phyloP scores from a whole-genome alignment of 768 basidiomycete species.

The Leccinellum rugosiceps region DNA sequence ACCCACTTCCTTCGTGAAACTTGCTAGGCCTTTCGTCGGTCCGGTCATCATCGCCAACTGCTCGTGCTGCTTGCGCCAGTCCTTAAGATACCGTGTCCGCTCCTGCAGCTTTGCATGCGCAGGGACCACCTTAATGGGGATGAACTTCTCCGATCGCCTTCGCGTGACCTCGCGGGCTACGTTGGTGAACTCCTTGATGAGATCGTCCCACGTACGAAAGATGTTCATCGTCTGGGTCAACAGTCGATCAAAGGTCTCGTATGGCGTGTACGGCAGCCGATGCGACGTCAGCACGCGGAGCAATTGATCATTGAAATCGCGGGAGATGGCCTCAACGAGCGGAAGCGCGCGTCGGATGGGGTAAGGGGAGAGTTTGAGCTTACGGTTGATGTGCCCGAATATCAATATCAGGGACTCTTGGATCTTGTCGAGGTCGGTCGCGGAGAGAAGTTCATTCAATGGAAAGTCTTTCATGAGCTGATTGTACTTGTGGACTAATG shows the following conservation, averaged over 20 bases:
- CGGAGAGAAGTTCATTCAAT: slow-evolving; percentile 91
- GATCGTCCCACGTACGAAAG: slow-evolving; percentile 85
- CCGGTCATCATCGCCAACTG: slow-evolving; percentile 97
- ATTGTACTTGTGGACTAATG: slow-evolving; percentile 92
- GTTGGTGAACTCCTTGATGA: slow-evolving; percentile 88
- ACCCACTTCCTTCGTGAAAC: slow-evolving; percentile 71
- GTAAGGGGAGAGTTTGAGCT: slow-evolving; percentile 91
- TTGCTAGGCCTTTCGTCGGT: slow-evolving; percentile 81
- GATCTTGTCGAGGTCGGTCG: slow-evolving; percentile 93
- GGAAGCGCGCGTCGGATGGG: slow-evolving; percentile 94
- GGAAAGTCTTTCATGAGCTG: slow-evolving; percentile 99
- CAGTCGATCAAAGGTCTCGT: slow-evolving; percentile 88
- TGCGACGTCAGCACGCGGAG: slow-evolving; percentile 88
- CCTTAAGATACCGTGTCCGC: slow-evolving; percentile 77
- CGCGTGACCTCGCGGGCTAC: slow-evolving; percentile 91
- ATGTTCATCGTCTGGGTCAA: slow-evolving; percentile 45
- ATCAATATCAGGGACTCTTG: slow-evolving; percentile 47
- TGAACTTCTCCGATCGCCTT: slow-evolving; percentile 87
- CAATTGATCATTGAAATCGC: slow-evolving; percentile 98
- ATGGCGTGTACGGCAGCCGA: slow-evolving; percentile 89
- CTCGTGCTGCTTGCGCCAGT: slow-evolving; percentile 96
- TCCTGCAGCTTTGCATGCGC: slow-evolving; percentile 93
- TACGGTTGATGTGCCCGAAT: slow-evolving; percentile 92
- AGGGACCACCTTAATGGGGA: slow-evolving; percentile 91
- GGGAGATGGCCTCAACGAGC: slow-evolving; percentile 85